These are phyloP conservation scores for Fomitopsis schrenkii DNA, from an alignment of 1,284 basidiomycete species.

Conservation along the genomic window DNA sequence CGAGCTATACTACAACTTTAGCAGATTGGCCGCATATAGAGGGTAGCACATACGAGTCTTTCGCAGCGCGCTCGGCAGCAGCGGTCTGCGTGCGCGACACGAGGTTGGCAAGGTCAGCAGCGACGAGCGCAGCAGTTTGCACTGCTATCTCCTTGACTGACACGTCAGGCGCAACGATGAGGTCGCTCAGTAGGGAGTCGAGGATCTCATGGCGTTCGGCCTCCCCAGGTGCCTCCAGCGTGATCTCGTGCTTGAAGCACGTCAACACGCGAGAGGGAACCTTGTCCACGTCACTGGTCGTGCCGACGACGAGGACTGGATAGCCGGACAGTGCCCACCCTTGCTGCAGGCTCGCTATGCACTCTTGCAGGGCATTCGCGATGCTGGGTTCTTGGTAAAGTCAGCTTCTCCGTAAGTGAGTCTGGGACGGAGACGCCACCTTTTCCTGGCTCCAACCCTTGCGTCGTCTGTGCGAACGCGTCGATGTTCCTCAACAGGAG, in stretches of 20 bases:
- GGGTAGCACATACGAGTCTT: slow-evolving; percentile 33
- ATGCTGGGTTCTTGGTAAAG: slow-evolving; percentile 52
- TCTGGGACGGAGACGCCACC: slow-evolving; percentile 34
- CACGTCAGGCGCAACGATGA: slow-evolving; percentile 72
- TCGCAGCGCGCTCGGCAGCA: slow-evolving; percentile 53
- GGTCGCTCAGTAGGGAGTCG: slow-evolving; percentile 40
- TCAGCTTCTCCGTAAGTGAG: slow-evolving; percentile 1
- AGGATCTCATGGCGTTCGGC: slow-evolving; percentile 68
- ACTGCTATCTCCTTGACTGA: slow-evolving; percentile 71
- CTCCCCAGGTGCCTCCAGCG: slow-evolving; percentile 80
- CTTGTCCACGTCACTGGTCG: slow-evolving; percentile 65
- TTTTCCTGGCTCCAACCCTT: slow-evolving; percentile 63
- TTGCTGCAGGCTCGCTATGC: slow-evolving; percentile 50
- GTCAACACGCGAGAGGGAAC: slow-evolving; percentile 67
- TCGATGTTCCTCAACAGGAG: slow-evolving; percentile 84
- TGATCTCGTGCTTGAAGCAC: slow-evolving; percentile 87
- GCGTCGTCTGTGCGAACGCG: slow-evolving; percentile 73
- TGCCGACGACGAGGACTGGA: slow-evolving; percentile 75
- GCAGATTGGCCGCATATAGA: not conserved
- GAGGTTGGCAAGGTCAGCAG: slow-evolving; percentile 78
- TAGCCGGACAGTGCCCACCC: slow-evolving; percentile 58
- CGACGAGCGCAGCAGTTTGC: slow-evolving; percentile 91
- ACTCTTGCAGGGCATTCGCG: slow-evolving; percentile 61
- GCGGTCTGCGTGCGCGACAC: slow-evolving; percentile 59
- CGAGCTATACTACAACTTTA: not conserved